These are phyloP conservation scores for Arthrinium phaeospermum DNA, from an alignment of 2,329 filamentous ascomycete species.

Conservation along the genomic window DNA sequence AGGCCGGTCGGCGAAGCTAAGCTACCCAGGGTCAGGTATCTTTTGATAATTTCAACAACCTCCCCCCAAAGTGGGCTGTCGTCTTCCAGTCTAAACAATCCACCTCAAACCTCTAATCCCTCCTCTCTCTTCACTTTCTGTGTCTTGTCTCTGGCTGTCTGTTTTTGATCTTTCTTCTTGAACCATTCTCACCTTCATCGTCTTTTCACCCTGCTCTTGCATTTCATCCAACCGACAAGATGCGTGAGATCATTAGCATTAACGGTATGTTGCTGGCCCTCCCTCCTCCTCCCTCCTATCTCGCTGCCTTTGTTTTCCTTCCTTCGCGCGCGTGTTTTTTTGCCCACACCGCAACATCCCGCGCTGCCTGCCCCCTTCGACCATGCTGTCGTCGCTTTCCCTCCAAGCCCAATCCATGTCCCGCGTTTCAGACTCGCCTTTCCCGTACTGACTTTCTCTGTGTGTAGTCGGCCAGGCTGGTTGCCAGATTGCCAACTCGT, in stretches of 20 bases:
- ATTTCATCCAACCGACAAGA: constrained; percentile 59
- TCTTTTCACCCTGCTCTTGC: constrained; percentile 41
- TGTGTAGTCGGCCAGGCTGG: constrained; percentile 95
- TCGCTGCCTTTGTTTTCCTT: background rate
- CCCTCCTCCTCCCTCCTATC: constrained; percentile 36
- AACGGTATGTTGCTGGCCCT: constrained; percentile 75
- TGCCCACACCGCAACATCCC: constrained; percentile 46
- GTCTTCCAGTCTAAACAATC: constrained; percentile 18
- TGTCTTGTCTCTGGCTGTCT: constrained; percentile 16
- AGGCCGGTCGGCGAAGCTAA: constrained; percentile 13
- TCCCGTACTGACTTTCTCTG: constrained; percentile 58
- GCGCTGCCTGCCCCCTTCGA: constrained; percentile 32
- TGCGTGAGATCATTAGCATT: constrained; percentile 99
- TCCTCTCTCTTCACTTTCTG: constrained; percentile 17
- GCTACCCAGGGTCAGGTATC: constrained; percentile 19
- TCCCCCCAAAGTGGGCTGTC: constrained; percentile 15
- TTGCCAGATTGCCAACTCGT: constrained; percentile 99
- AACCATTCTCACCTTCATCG: constrained; percentile 36
- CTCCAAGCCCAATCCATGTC: constrained; percentile 8
- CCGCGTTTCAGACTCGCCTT: constrained; percentile 28
- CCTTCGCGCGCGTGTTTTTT: constrained; percentile 16
- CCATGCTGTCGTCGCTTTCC: constrained; percentile 16
- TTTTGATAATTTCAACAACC: constrained; percentile 26
- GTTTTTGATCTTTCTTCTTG: constrained; percentile 17
- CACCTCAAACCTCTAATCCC: constrained; percentile 17